These are phyloP conservation scores for Crotalaria pallida DNA, from an alignment of 306 rosid species.

Conservation along the genomic window DNA sequence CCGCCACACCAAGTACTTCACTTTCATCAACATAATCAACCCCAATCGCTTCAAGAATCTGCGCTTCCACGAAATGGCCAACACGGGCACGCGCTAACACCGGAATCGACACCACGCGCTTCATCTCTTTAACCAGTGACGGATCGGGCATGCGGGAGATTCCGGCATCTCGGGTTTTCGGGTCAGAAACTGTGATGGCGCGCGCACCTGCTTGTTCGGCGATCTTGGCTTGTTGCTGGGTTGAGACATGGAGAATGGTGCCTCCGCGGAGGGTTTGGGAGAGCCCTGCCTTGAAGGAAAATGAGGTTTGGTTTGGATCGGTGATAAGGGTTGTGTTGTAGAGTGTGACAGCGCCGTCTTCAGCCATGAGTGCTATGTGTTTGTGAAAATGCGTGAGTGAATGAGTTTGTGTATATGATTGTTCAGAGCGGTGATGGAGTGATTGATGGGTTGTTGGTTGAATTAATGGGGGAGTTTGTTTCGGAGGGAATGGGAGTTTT, in stretches of 20 bases:
- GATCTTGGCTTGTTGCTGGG: slow-evolving; percentile 50
- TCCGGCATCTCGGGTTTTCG: neutral
- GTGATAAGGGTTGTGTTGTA: slow-evolving; percentile 35
- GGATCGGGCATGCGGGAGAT: slow-evolving; percentile 65
- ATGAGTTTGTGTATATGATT: too few relatives aligned
- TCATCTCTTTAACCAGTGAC: slow-evolving; percentile 46
- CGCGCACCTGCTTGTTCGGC: slow-evolving; percentile 77
- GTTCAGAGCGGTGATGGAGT: too few relatives aligned
- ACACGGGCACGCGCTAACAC: slow-evolving; percentile 53
- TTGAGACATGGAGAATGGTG: slow-evolving; percentile 50
- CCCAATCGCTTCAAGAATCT: slow-evolving; percentile 60
- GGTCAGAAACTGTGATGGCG: slow-evolving; percentile 43
- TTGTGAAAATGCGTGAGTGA: too few relatives aligned
- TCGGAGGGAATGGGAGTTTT: too few relatives aligned
- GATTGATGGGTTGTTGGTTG: too few relatives aligned
- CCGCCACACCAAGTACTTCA: slow-evolving; percentile 48
- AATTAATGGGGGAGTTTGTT: too few relatives aligned
- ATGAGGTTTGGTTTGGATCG: slow-evolving; percentile 34
- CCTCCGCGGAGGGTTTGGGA: slow-evolving; percentile 62
- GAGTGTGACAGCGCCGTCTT: too few relatives aligned
- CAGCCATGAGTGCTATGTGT: too few relatives aligned
- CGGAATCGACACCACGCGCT: slow-evolving; percentile 50
- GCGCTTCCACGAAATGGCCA: slow-evolving; percentile 86
- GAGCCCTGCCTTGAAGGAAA: slow-evolving; percentile 39
- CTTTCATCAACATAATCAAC: slow-evolving; percentile 73